Evolutionary conservation across 805 yeast species (phyloP).

Genomic region (Saccharomycopsis vini): DNA sequence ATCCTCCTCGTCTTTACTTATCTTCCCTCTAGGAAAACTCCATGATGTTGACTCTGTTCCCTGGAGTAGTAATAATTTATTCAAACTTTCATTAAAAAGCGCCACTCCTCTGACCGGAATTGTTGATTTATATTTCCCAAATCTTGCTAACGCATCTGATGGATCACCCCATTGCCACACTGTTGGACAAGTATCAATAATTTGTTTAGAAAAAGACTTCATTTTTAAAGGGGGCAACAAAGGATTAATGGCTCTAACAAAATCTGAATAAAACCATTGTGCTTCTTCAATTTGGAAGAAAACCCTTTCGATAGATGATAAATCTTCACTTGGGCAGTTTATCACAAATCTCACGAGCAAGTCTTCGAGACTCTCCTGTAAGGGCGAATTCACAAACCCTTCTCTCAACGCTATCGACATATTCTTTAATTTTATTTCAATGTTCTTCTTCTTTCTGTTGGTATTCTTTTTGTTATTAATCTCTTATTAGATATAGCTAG

Average conservation of each 20-base stretch:
- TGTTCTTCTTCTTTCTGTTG: neutral
- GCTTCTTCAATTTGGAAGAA: slow-evolving; percentile 96
- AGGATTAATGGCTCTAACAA: slow-evolving; percentile 63
- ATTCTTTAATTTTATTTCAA: too few species aligned
- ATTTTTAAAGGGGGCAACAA: slow-evolving; percentile 67
- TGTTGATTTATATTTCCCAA: slow-evolving; percentile 75
- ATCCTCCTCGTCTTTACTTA: slow-evolving; percentile 87
- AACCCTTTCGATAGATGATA: slow-evolving; percentile 67
- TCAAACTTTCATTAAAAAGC: slow-evolving; percentile 59
- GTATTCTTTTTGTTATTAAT: neutral
- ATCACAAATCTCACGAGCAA: slow-evolving; percentile 80
- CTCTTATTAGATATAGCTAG: too few species aligned
- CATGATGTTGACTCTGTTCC: slow-evolving; percentile 78
- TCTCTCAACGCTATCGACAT: slow-evolving; percentile 55
- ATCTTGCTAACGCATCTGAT: slow-evolving; percentile 61
- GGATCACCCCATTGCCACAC: slow-evolving; percentile 84
- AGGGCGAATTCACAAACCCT: slow-evolving; percentile 52
- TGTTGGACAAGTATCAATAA: slow-evolving; percentile 63
- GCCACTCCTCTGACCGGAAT: slow-evolving; percentile 98
- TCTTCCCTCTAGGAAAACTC: slow-evolving; percentile 97
- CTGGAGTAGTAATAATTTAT: slow-evolving; percentile 69
- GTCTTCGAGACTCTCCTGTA: slow-evolving; percentile 75
- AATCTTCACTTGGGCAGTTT: slow-evolving; percentile 87
- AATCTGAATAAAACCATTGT: slow-evolving; percentile 94
- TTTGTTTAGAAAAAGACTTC: slow-evolving; percentile 60